phyloP scores from a whole-genome alignment of 352 stramenopile species.

The Globisporangium abappressorium region DNA sequence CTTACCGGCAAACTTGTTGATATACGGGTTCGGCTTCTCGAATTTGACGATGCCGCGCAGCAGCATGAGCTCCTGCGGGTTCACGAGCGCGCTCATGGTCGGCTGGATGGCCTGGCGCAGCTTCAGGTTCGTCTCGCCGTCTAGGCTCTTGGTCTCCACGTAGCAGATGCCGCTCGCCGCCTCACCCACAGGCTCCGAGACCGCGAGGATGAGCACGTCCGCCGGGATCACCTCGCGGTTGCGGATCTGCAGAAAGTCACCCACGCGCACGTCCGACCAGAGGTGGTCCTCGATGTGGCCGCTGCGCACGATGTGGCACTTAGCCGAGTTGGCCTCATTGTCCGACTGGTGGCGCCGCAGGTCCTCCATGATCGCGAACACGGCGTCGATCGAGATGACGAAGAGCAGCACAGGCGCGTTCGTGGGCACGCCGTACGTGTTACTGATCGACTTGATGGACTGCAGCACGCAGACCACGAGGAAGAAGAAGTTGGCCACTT shows the following conservation, averaged over 20 bases:
- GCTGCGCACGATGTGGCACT: constrained; percentile 66
- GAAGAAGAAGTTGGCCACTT: constrained; percentile 94
- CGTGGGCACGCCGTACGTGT: constrained; percentile 79
- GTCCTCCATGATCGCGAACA: constrained; percentile 90
- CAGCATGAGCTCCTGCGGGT: constrained; percentile 49
- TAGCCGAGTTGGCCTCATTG: constrained; percentile 73
- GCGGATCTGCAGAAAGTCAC: constrained; percentile 71
- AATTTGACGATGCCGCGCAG: constrained; percentile 62
- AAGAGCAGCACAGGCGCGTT: constrained; percentile 83
- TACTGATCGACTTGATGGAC: constrained; percentile 75
- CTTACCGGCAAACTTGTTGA: constrained; percentile 88
- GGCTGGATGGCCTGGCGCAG: constrained; percentile 65
- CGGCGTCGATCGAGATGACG: constrained; percentile 88
- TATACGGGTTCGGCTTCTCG: constrained; percentile 82
- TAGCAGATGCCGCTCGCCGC: constrained; percentile 83
- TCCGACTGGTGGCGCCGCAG: constrained; percentile 73
- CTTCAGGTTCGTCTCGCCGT: constrained; percentile 94
- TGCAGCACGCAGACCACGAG: constrained; percentile 90
- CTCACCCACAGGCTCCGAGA: constrained; percentile 65
- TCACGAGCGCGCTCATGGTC: constrained; percentile 60
- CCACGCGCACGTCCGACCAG: constrained; percentile 83
- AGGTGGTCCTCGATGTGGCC: constrained; percentile 70
- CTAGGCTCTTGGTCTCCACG: constrained; percentile 89
- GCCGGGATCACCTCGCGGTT: constrained; percentile 85
- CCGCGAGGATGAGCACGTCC: constrained; percentile 79